These are phyloP conservation scores for Leccinum rimulosum DNA, from an alignment of 768 basidiomycete species.

Conservation along the genomic window DNA sequence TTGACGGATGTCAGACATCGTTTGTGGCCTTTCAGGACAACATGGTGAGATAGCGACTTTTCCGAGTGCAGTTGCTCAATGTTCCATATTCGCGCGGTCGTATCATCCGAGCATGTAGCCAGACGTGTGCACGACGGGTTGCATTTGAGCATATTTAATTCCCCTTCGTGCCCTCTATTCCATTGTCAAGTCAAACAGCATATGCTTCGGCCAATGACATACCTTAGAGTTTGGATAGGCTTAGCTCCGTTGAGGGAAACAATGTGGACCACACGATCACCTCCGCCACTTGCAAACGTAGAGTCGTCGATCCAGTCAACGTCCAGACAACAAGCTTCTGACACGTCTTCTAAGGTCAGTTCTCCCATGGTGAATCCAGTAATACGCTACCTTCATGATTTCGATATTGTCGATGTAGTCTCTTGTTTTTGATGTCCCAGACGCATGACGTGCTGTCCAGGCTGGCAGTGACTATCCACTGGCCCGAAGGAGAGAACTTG, in stretches of 20 bases:
- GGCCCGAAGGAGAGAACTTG: conserved; percentile 71
- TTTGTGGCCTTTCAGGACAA: conserved; percentile 60
- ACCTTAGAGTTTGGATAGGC: conserved; percentile 65
- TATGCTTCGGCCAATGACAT: conserved; percentile 25
- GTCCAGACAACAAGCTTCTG: conserved; percentile 73
- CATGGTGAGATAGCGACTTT: conserved; percentile 17
- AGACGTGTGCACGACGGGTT: conserved; percentile 64
- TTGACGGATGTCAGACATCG: conserved; percentile 62
- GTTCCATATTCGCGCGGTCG: conserved; percentile 75
- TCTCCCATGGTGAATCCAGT: neutral
- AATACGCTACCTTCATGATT: conserved; percentile 56
- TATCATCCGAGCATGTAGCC: conserved; percentile 82
- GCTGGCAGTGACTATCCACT: conserved; percentile 74
- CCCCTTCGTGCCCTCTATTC: conserved; percentile 66
- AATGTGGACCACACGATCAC: conserved; percentile 62
- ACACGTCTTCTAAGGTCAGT: conserved; percentile 9
- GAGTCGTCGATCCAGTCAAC: conserved; percentile 75
- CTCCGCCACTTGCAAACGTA: conserved; percentile 71
- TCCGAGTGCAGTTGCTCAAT: conserved; percentile 44
- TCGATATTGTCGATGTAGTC: conserved; percentile 59
- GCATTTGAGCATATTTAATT: conserved; percentile 76
- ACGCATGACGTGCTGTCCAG: conserved; percentile 75
- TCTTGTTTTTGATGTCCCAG: conserved; percentile 69
- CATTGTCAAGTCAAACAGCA: conserved; percentile 5
- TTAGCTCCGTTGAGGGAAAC: conserved; percentile 50